Evolutionary conservation across 345 rosid genomes (phyloP), one percentile per base, ranked within the genome.

Genomic region (Acer campestre): DNA sequence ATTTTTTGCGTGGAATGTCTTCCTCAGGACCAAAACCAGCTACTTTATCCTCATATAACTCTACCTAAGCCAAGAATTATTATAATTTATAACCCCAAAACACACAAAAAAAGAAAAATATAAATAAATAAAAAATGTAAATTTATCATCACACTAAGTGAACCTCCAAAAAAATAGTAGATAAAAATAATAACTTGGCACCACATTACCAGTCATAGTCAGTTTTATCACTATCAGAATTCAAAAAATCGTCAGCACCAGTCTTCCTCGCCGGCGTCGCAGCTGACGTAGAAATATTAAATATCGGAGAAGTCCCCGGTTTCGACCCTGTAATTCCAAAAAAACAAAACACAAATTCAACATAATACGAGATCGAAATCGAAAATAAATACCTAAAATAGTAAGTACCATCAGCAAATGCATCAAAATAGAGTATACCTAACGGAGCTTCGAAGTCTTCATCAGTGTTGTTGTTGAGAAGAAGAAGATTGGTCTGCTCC

Each of bases 201-300:
- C 75, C 27, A 81, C 69, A 75, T 73, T 89, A 97, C 99, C 99
- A 97, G 82, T 97, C 98, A 75, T 97, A 97, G 74, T 97, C 99
- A 82, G 89, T 94, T 77, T 94, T 97, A 80, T 97, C 99, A 74
- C 84, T 84, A 31, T 97, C 99, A 35, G 98, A 92, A 80, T 87
- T 91, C 14, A 97, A 97, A 82, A 97, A 97, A 84, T 97, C 99
- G 80, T 94, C 99, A 1, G 91, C 89, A 51, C 87, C 87, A 25
- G 87, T 68, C 88, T 91, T 94, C 56, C 98, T 82, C 1, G 68
- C 65, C 2, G 81, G 66, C 3, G 86, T 49, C 18, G 86, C 82
- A 20, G 87, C 68, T 10, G 89, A 74, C 44, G 93, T 82, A 3
- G 98, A 84, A 81, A 97, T 82, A 76, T 88, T 93, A 78, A 94